Evolutionary conservation across 2,329 filamentous ascomycete genomes (phyloP), one percentile per base, ranked within the genome.

Genomic region (Aspergillus ibericus): DNA sequence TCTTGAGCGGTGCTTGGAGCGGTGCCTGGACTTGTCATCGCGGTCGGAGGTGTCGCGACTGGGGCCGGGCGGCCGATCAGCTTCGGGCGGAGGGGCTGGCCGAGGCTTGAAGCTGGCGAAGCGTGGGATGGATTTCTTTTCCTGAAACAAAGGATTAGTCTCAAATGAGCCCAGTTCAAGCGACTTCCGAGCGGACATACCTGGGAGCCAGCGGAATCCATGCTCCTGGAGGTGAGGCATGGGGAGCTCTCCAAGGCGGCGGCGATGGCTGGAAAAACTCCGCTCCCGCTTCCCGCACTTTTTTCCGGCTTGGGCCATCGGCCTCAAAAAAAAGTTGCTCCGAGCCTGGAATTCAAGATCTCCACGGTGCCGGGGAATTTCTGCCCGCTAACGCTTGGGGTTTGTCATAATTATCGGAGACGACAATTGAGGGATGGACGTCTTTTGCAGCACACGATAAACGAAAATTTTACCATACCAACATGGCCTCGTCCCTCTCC

Each of bases 401-500:
- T 56, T 27, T 42, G 51, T 46, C 27, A 42, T 46, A 36, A 46
- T 35, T 9, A 48, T 52, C 44, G 53, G 49, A 59, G 49, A 42
- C 51, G 35, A 44, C 51, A 58, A 2, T 49, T 53, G 59, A 65
- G 66, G 62, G 63, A 67, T 68, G 66, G 64, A 55, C 59, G 53
- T 55, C 44, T 57, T 54, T 40, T 55, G 34, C 57, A 44, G 53
- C 25, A 53, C 29, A 51, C 49, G 62, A 63, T 64, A 62, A 57
- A 51, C 56, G 56, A 48, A 38, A 56, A 53, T 59, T 27, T 51
- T 29, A 38, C 48, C 13, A 46, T 58, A n/a, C 60, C 70, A 76
- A 59, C 58, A 96, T 96, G 92, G 83, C 88, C 69, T 91, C 92
- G 61, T 88, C 91, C 72, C 89, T 99, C 68, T 90, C 93, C 78